A percentile compares a stretch with the other conserved stretches of the same genome.
phyloP scores from a whole-genome alignment of 2,329 filamentous ascomycete genomes.

The Fonsecaea pedrosoi region DNA sequence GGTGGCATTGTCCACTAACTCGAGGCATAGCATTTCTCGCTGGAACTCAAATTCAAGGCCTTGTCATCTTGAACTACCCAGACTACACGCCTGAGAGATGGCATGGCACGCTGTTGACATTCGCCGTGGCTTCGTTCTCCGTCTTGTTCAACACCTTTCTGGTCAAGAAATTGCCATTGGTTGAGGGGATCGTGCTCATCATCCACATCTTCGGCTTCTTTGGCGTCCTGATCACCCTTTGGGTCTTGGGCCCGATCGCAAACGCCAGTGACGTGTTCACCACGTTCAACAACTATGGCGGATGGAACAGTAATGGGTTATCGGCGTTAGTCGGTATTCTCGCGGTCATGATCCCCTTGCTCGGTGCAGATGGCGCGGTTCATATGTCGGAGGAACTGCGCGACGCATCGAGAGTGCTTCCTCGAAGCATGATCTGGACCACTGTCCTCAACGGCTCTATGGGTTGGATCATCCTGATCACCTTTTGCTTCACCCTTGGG shows the following conservation, averaged over 20 bases:
- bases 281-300: conserved; percentile 49
- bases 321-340: conserved; percentile 43
- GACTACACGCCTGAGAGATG: conserved; percentile 51
- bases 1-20: not conserved
- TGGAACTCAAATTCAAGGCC: conserved; percentile 54
- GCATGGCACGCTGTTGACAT: conserved; percentile 54
- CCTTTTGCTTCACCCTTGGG: conserved; percentile 48
- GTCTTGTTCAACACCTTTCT: conserved; percentile 53
- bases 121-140: conserved; percentile 49
- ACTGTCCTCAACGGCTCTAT: conserved; percentile 48
- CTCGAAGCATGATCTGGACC: conserved; percentile 48
- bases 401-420: conserved; percentile 47
- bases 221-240: conserved; percentile 53
- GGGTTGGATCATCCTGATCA: conserved; percentile 49
- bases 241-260: conserved; percentile 51
- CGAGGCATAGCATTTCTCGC: conserved; percentile 48
- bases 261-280: conserved; percentile 50
- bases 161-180: conserved; percentile 49
- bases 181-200: conserved; percentile 52
- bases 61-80: conserved; percentile 53
- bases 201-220: conserved; percentile 53
- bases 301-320: conserved; percentile 46
- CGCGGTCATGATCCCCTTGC: conserved; percentile 40
- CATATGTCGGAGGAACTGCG: conserved; percentile 49
- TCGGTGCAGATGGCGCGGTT: conserved; percentile 41